Conservation (phyloP, 2,329 filamentous ascomycete genomes). For the Herpomyces periplanetae region DNA sequence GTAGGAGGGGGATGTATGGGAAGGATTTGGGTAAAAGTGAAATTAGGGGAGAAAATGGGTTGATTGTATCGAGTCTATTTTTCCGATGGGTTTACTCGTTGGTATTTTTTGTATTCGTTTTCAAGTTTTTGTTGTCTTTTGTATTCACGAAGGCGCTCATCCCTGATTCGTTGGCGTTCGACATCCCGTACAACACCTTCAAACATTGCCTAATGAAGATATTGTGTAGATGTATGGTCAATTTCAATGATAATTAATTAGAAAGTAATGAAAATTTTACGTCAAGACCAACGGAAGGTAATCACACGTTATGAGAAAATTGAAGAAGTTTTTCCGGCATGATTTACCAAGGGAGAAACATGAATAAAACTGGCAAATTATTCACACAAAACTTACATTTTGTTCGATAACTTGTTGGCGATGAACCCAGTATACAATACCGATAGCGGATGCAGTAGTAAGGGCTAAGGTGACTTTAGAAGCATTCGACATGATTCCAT, state of each 20-base stretch:
- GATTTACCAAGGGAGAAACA: slow-evolving; percentile 3
- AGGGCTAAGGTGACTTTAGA: slow-evolving; percentile 48
- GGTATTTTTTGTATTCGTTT: slow-evolving; percentile 55
- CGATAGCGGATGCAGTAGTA: slow-evolving; percentile 32
- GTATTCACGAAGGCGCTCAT: slow-evolving; percentile 68
- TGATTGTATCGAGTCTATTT: too few species aligned
- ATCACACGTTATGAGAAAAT: not conserved
- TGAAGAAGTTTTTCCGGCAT: slow-evolving; percentile 1
- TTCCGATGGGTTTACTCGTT: slow-evolving; percentile 20
- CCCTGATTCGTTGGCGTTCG: slow-evolving; percentile 63
- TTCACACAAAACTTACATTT: slow-evolving; percentile 16
- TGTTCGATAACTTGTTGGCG: slow-evolving; percentile 52
- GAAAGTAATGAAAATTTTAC: too few species aligned
- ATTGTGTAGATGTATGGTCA: not conserved
- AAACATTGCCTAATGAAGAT: slow-evolving; percentile 37
- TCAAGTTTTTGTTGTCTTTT: slow-evolving; percentile 58
- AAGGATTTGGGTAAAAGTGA: too few species aligned
- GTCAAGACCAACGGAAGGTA: too few species aligned
- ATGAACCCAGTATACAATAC: slow-evolving; percentile 53
- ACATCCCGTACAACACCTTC: slow-evolving; percentile 70
- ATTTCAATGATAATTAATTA: too few species aligned
- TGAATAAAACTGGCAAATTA: slow-evolving; percentile 2
- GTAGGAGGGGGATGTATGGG: too few species aligned
- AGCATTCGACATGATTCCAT: slow-evolving; percentile 42
- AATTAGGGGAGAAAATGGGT: too few species aligned